Evolutionary conservation across 2,329 filamentous ascomycete genomes (phyloP).

Genomic region (Sporothrix pseudoabietina): DNA sequence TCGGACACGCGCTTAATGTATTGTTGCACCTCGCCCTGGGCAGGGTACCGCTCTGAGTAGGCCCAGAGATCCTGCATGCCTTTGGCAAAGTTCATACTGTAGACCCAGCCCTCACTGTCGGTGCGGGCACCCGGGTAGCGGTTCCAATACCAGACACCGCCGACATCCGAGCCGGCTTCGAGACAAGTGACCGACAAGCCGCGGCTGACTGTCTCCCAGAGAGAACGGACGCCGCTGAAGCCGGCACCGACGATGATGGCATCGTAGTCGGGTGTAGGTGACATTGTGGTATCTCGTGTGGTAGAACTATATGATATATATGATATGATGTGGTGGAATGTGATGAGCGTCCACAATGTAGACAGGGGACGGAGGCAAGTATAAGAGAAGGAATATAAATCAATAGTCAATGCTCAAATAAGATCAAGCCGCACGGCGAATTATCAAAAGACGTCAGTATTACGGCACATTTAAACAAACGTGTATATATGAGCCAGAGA

Average conservation of each 20-base stretch:
- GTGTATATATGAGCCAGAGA: not conserved
- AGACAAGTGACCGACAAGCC: slow-evolving; percentile 63
- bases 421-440: not conserved
- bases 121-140: slow-evolving; percentile 72
- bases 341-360: not conserved
- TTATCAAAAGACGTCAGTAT: not conserved
- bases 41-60: slow-evolving; percentile 44
- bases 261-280: slow-evolving; percentile 43
- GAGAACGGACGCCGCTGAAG: slow-evolving; percentile 73
- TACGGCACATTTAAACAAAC: not conserved
- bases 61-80: slow-evolving; percentile 54
- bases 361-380: not conserved
- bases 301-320: too few relatives aligned
- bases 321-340: not conserved
- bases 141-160: slow-evolving; percentile 81
- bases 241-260: slow-evolving; percentile 70
- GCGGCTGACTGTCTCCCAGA: slow-evolving; percentile 63
- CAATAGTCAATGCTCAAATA: not conserved
- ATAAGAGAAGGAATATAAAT: not conserved
- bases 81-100: slow-evolving; percentile 54
- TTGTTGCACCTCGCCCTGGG: slow-evolving; percentile 28
- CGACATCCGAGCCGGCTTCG: slow-evolving; percentile 65
- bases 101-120: slow-evolving; percentile 71
- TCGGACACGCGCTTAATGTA: slow-evolving; percentile 27
- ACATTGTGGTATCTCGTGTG: not conserved